Evolutionary conservation across 2,329 filamentous ascomycete species (phyloP), one percentile per base, ranked within the genome.

Genomic region (Colletotrichum somersetense): DNA sequence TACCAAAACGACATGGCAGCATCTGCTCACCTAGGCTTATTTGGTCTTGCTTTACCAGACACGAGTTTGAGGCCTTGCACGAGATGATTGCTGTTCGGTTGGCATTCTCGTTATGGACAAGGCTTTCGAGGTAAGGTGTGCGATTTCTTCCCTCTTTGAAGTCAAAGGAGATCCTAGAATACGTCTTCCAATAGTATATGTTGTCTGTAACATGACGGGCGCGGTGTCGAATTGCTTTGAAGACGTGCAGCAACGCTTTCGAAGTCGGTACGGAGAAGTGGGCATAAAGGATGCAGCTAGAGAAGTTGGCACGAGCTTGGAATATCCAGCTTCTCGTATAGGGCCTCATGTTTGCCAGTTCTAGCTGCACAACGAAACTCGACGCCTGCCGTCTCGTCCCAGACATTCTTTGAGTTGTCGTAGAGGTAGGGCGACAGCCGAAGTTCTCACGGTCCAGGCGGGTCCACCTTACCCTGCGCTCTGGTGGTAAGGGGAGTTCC

Each of bases 361-460:
- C 18, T 42, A 4, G 33, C 42, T 65, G 50, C 66, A 58, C 66
- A 68, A 53, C 42, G 58, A 57, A 33, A 33, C 35, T 65, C 57
- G 50, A 61, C 52, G 42, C 23, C 50, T 55, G 16, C 33, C 48
- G 35, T 30, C 62, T n/a, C 23, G 46, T 30, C 62, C 30, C 23
- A 55, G 44, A 8, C 18, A 23, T 53, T 53, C n/a, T n/a, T 40
- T 40, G 30, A 14, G 38, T n/a, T n/a, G n/a, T 38, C 30, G 46
- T 35, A 33, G 59, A 62, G 50, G 46, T 35, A 33, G 59, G 52
- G 50, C 33, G 23, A 14, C 46, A 62, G 46, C 23, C 46, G 16
- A 33, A 26, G 10, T 30, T 52, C 38, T n/a, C 33, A 30, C 8
- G 10, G 5, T 7, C 3, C 16, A 40, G 35, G 33, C 14, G 8